Conservation (phyloP, 352 stramenopile genomes). For the Phytophthora sp. region DNA sequence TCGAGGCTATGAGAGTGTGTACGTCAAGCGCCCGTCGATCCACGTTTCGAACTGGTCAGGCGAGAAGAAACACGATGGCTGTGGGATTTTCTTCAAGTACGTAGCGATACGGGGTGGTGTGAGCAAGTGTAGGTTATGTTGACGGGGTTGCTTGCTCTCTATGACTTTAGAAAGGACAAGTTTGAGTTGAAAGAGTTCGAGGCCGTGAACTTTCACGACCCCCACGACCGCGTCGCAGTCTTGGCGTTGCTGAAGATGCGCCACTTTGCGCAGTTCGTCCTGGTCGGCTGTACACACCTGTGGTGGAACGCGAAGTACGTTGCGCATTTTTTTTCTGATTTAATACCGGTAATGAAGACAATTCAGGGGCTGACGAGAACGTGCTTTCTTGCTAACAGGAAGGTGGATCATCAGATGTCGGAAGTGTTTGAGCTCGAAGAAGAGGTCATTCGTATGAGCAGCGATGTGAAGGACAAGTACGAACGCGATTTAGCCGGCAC, state of each 20-base stretch:
- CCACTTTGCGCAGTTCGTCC: slow-evolving; percentile 79
- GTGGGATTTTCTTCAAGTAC: slow-evolving; percentile 89
- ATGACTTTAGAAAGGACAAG: slow-evolving; percentile 68
- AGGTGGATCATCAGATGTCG: slow-evolving; percentile 88
- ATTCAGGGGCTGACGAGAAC: no score
- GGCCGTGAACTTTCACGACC: slow-evolving; percentile 86
- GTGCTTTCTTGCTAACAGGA: no score
- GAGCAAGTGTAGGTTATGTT: neutral
- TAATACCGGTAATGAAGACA: neutral
- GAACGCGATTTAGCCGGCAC: slow-evolving; percentile 61
- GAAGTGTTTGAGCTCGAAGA: slow-evolving; percentile 86
- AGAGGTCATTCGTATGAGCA: slow-evolving; percentile 83
- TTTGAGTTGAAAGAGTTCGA: slow-evolving; percentile 89
- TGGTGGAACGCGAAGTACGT: slow-evolving; percentile 90
- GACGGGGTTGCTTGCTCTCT: neutral
- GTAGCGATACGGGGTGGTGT: slow-evolving; percentile 7
- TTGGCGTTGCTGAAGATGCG: slow-evolving; percentile 86
- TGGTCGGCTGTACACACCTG: slow-evolving; percentile 84
- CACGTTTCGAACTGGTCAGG: slow-evolving; percentile 88
- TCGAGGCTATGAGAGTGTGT: slow-evolving; percentile 86
- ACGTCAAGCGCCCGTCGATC: slow-evolving; percentile 85
- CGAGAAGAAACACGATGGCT: slow-evolving; percentile 89
- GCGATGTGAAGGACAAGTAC: slow-evolving; percentile 85
- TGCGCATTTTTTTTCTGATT: neutral
- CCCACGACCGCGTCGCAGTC: slow-evolving; percentile 86